phyloP scores from a whole-genome alignment of 164 flowering plant species.

The Annona squamosa region DNA sequence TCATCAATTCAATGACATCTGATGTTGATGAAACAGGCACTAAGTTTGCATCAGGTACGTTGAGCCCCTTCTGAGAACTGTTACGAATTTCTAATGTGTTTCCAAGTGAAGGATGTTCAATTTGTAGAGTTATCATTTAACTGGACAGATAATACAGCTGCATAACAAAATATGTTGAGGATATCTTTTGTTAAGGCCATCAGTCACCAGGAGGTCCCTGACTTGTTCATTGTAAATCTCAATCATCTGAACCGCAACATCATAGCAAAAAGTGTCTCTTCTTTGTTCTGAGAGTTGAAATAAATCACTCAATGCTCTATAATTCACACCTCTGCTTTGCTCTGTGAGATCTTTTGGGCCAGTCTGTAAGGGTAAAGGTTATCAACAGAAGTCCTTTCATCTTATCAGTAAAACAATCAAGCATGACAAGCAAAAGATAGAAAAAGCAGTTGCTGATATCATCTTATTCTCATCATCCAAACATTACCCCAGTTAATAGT shows the following conservation, averaged over 20 bases:
- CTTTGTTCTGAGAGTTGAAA: slow-evolving; percentile 81
- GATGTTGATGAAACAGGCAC: slow-evolving; percentile 81
- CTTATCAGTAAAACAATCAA: slow-evolving; percentile 1
- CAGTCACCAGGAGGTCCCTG: slow-evolving; percentile 83
- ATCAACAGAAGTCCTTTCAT: background rate
- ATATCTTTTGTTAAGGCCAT: slow-evolving; percentile 84
- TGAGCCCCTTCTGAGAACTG: slow-evolving; percentile 82
- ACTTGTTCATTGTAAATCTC: slow-evolving; percentile 99
- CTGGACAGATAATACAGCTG: background rate
- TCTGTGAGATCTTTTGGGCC: slow-evolving; percentile 89
- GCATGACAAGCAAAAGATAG: background rate
- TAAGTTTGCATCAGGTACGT: slow-evolving; percentile 91
- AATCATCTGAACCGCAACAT: slow-evolving; percentile 93
- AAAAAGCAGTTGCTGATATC: background rate
- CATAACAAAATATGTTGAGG: slow-evolving; percentile 35
- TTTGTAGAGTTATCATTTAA: background rate
- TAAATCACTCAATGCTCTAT: slow-evolving; percentile 80
- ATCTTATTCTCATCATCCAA: background rate
- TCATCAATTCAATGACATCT: slow-evolving; percentile 89
- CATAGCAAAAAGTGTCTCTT: slow-evolving; percentile 68
- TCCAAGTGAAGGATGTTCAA: slow-evolving; percentile 40
- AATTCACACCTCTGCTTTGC: slow-evolving; percentile 84
- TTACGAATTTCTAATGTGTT: slow-evolving; percentile 90
- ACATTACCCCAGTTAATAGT: no score
- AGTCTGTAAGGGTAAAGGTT: slow-evolving; percentile 36